Evolutionary conservation across 2,329 filamentous ascomycete species (phyloP).

Genomic region (Rutstroemia sydowiana): DNA sequence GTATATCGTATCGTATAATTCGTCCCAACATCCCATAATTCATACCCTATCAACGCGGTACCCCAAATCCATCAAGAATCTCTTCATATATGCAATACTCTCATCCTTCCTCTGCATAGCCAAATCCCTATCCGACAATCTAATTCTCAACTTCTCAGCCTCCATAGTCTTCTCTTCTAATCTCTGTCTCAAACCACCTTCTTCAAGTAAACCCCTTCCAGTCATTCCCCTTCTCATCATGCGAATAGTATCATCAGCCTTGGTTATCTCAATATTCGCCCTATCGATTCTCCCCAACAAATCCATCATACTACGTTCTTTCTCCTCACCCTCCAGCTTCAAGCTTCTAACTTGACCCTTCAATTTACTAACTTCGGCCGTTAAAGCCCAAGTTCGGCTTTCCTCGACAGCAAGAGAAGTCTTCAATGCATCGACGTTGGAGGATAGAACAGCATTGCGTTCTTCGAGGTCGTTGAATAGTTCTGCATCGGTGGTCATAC

Average conservation of each 20-base stretch:
- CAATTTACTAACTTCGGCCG: neutral
- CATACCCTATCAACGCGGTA: neutral
- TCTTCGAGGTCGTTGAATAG: neutral
- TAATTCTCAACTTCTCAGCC: neutral
- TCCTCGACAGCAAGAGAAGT: neutral
- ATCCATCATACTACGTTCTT: neutral
- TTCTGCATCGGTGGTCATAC: neutral
- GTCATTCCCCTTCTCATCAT: slow-evolving; percentile 1
- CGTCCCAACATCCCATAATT: neutral
- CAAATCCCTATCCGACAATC: too few species aligned
- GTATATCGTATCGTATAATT: neutral
- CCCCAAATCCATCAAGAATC: neutral
- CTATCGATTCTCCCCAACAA: too few species aligned
- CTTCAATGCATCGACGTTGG: neutral
- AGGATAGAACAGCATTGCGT: neutral
- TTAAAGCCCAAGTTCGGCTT: neutral
- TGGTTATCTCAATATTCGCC: neutral
- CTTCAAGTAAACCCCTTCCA: neutral
- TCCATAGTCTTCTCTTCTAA: neutral
- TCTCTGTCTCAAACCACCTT: neutral
- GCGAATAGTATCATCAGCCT: neutral
- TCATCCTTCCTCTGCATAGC: neutral
- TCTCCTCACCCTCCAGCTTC: neutral
- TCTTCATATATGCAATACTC: neutral
- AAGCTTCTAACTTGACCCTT: neutral